Conservation (phyloP, 140 eudicot genomes). For the Oenanthe javanica region DNA sequence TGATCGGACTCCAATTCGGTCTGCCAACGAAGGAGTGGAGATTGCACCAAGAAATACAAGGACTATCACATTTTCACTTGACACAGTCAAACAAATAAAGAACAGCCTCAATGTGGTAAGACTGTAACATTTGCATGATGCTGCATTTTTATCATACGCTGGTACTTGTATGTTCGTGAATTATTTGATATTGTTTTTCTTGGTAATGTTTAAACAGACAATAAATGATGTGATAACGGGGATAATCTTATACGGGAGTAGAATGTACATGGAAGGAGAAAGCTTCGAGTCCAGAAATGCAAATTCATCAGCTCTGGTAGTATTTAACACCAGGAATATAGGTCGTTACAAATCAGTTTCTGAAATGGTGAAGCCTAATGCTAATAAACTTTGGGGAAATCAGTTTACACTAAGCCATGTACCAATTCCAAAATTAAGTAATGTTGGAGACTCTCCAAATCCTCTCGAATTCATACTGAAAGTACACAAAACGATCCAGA, state of each 20-base stretch:
- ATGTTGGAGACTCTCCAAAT: conserved; percentile 10
- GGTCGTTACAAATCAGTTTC: conserved; percentile 62
- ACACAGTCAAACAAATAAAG: conserved; percentile 46
- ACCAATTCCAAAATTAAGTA: conserved; percentile 38
- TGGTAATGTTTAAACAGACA: conserved; percentile 33
- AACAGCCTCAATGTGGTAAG: conserved; percentile 38
- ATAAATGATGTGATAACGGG: conserved; percentile 68
- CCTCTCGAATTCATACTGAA: conserved; percentile 43
- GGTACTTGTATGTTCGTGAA: not conserved
- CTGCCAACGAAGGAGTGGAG: conserved; percentile 43
- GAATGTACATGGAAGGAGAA: conserved; percentile 66
- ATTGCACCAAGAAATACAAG: conserved; percentile 28
- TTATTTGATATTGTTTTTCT: not conserved
- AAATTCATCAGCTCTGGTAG: conserved; percentile 50
- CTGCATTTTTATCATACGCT: not conserved
- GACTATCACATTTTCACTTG: conserved; percentile 46
- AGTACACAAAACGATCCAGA: conserved; percentile 37
- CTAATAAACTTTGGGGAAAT: conserved; percentile 61
- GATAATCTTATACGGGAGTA: conserved; percentile 48
- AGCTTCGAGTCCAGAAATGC: conserved; percentile 31
- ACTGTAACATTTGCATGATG: not conserved
- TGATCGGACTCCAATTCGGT: conserved; percentile 44
- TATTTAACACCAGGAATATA: conserved; percentile 61
- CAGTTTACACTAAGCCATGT: conserved; percentile 59
- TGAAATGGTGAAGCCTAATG: conserved; percentile 51